phyloP scores from a whole-genome alignment of 2,329 filamentous ascomycete genomes.

The Aureobasidium sp. region DNA sequence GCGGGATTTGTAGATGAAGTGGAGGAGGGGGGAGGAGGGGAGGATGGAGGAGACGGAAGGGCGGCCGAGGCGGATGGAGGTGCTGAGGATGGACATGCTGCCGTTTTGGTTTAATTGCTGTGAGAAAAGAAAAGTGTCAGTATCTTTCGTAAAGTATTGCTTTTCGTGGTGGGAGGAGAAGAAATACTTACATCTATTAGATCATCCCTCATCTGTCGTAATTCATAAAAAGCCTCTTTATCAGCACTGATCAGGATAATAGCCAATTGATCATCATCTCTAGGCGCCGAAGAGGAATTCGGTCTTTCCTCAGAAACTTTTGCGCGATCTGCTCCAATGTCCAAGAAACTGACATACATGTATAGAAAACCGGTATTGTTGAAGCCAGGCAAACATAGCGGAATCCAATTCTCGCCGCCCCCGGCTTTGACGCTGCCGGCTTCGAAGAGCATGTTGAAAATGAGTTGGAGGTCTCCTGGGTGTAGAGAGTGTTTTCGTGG shows the following conservation, averaged over 20 bases:
- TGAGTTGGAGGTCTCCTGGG: conserved; percentile 83
- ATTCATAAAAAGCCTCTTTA: conserved; percentile 85
- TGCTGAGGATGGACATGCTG: conserved; percentile 64
- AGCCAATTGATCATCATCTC: conserved; percentile 61
- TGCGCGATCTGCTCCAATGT: conserved; percentile 32
- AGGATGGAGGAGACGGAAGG: conserved; percentile 65
- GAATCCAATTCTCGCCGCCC: conserved; percentile 94
- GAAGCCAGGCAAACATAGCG: conserved; percentile 89
- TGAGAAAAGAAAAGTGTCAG: conserved; percentile 15
- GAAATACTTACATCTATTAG: conserved; percentile 49
- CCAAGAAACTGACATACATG: conserved; percentile 98
- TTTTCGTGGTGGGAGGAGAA: too few species aligned
- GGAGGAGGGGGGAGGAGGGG: conserved; percentile 71
- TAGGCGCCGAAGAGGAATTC: conserved; percentile 24
- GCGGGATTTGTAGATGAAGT: conserved; percentile 93
- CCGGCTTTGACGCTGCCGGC: conserved; percentile 84
- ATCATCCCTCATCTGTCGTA: conserved; percentile 62
- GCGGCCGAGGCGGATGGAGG: conserved; percentile 62
- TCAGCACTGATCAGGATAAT: conserved; percentile 87
- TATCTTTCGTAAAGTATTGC: too few species aligned
- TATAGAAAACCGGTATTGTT: conserved; percentile 96
- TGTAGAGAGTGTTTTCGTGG: conserved; percentile 94
- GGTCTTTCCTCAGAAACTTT: conserved; percentile 14
- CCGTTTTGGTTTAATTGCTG: conserved; percentile 67
- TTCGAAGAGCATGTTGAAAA: conserved; percentile 99